phyloP scores from a whole-genome alignment of 176 grass and related monocot species.

The Carex myosuroides region DNA sequence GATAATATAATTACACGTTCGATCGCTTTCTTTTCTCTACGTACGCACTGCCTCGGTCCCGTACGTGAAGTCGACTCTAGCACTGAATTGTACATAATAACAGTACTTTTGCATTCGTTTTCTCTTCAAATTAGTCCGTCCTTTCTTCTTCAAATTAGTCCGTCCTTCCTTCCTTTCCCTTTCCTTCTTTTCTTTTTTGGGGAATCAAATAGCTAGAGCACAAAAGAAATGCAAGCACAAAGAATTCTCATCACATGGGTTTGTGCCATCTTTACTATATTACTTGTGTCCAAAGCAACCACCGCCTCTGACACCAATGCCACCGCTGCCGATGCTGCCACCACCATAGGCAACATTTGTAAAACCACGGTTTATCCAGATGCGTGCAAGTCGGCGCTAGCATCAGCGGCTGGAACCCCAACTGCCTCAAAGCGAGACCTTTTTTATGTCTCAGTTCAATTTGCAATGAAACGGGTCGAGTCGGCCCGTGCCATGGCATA shows the following conservation, averaged over 20 bases:
- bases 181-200: conserved; percentile 1
- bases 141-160: not conserved
- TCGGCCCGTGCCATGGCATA: conserved; percentile 48
- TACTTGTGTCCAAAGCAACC: conserved; percentile 21
- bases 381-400: conserved; percentile 45
- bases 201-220: not conserved
- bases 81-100: conserved; percentile 17
- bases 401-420: conserved; percentile 13
- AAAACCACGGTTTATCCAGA: conserved; percentile 43
- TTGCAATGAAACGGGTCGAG: conserved; percentile 41
- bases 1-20: not conserved
- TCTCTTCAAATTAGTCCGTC: not conserved
- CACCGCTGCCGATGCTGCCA: not conserved
- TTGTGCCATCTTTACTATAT: conserved; percentile 5
- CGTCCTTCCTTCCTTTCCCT: not conserved
- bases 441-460: conserved; percentile 63
- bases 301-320: not conserved
- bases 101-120: not conserved
- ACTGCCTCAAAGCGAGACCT: conserved; percentile 11
- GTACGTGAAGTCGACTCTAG: not conserved
- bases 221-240: not conserved
- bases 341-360: conserved; percentile 32
- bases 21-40: not conserved
- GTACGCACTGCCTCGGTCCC: not conserved
- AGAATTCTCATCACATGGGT: conserved; percentile 20